Evolutionary conservation across 2,329 filamentous ascomycete genomes (phyloP), one percentile per base, ranked within the genome.

Genomic region (Tolypocladium guangdongense): DNA sequence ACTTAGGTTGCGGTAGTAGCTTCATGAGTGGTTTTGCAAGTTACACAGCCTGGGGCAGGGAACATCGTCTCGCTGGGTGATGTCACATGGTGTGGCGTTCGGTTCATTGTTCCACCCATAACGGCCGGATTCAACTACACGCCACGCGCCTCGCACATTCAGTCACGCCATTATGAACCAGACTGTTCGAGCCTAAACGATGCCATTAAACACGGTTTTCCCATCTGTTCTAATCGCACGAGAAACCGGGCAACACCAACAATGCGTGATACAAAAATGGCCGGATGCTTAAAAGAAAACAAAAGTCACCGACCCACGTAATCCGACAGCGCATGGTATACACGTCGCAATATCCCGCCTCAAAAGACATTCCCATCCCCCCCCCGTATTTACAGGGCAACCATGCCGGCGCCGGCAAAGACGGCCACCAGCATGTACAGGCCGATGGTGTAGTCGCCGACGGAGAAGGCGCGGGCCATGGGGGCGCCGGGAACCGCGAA

Each of bases 351-450:
- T n/a, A 8, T 20, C 32, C 35, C 56, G 49, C 57, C 56, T 50
- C 46, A 54, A 59, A 49, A 50, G 41, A 56, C 47, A 45, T 16
- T 46, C 35, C 30, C 37, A 49, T 24, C 36, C 24, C 52, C 41
- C n/a, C 35, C 50, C 43, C 50, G 20, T 36, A 50, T 59, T 74
- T 78, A 82, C 68, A 82, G 63, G 56, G 74, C 64, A 54, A 82
- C 63, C 76, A 82, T 79, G 55, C 68, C 71, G 39, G 74, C 78
- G 62, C 79, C 79, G 16, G 73, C 73, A 50, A 68, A 72, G 65
- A 76, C 72, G 37, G 78, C 78, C n/a, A 77, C 73, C 24, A 76
- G 60, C 55, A 77, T 66, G 66, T 81, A 81, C 56, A 77, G 61
- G 51, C 76, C 76, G 48, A 81, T 60, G 46, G 71, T 74, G 54